A percentile compares a stretch with the other conserved stretches of the same genome.
phyloP scores from a whole-genome alignment of 208 protist species.

The Strigomonas culicis region DNA sequence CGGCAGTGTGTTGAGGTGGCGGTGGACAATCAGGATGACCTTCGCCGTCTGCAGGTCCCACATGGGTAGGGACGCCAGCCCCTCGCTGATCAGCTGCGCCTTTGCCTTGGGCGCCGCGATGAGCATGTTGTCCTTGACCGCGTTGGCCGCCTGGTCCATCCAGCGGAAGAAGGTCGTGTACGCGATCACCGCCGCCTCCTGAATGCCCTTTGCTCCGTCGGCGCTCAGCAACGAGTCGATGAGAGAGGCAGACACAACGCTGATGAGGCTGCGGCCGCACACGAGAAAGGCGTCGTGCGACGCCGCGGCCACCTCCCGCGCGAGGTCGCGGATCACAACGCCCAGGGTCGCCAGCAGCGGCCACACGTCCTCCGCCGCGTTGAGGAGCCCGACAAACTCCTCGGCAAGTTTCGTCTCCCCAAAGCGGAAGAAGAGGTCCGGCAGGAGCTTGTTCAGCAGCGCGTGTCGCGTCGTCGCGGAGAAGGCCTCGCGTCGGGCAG shows the following conservation, averaged over 20 bases:
- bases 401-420: background rate
- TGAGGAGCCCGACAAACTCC: conserved; percentile 10
- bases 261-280: conserved; percentile 44
- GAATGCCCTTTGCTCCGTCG: conserved; percentile 31
- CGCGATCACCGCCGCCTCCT: conserved; percentile 18
- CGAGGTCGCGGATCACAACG: conserved; percentile 47
- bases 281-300: conserved; percentile 25
- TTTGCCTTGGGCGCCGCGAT: conserved; percentile 28
- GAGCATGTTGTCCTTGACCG: conserved; percentile 65
- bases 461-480: conserved; percentile 20
- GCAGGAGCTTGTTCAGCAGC: conserved; percentile 7
- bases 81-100: conserved; percentile 49
- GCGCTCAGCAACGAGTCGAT: conserved; percentile 41
- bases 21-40: conserved; percentile 66
- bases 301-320: conserved; percentile 12
- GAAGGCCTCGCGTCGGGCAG: conserved; percentile 26
- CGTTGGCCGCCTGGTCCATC: conserved; percentile 69
- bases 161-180: conserved; percentile 64
- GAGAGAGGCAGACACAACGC: conserved; percentile 35
- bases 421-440: conserved; percentile 2
- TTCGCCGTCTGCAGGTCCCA: conserved; percentile 51
- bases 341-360: conserved; percentile 59
- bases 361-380: conserved; percentile 14
- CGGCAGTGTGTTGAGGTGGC: conserved; percentile 62
- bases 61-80: conserved; percentile 53